A percentile compares a stretch with the other conserved stretches of the same genome.
Conservation (phyloP, 345 rosid genomes). For the Boechera retrofracta region DNA sequence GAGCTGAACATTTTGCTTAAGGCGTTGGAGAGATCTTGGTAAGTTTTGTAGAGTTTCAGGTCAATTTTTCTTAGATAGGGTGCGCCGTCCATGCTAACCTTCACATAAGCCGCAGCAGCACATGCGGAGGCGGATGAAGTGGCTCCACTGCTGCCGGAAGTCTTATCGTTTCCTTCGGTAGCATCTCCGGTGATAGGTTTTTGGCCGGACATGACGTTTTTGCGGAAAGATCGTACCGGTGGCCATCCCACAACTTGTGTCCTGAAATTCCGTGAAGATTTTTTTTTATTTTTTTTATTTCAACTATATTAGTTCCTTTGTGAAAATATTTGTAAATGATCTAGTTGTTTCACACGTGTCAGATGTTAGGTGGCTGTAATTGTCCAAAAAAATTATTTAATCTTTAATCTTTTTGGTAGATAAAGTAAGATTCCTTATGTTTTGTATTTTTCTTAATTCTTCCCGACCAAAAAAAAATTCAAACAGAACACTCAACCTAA, state of each 20-base stretch:
- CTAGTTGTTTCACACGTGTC: constrained; percentile 40
- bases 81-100: constrained; percentile 94
- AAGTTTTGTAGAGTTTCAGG: constrained; percentile 73
- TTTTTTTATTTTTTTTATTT: not conserved
- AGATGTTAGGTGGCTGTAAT: constrained; percentile 35
- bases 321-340: not conserved
- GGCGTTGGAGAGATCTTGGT: constrained; percentile 72
- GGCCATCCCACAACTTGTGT: constrained; percentile 94
- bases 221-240: constrained; percentile 76
- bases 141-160: constrained; percentile 40
- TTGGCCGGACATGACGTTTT: constrained; percentile 73
- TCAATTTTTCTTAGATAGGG: constrained; percentile 85
- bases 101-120: constrained; percentile 56
- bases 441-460: constrained; percentile 63
- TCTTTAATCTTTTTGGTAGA: constrained; percentile 14
- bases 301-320: not conserved
- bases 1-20: constrained; percentile 85
- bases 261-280: constrained; percentile 46
- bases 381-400: constrained; percentile 23
- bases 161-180: constrained; percentile 40
- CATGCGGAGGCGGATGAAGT: constrained; percentile 24
- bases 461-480: constrained; percentile 53
- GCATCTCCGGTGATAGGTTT: constrained; percentile 42
- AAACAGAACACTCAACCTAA: constrained; percentile 17
- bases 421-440: constrained; percentile 70